Base-by-base conservation (phyloP, 163 green algal species). In the Scenedesmus sp. region DNA sequence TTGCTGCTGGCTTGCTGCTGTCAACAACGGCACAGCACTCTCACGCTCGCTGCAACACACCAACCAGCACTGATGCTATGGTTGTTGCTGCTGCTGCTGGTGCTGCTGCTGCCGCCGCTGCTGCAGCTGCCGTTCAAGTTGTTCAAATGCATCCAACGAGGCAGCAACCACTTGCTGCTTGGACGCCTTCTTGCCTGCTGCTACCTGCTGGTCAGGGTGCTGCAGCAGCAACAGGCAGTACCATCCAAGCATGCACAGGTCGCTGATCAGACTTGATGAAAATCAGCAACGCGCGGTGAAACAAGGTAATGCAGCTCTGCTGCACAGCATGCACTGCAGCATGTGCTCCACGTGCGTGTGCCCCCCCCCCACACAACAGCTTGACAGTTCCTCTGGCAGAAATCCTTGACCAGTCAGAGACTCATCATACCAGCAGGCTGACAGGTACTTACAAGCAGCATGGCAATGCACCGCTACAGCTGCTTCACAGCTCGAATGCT, bases 71-170 rank as follows among this genome's bases (percentile, higher is more conserved):
- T 35, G 46, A 18, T 80, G 73, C n/a, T 56, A 33, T 37, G 49
- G 33, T 68, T 81, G 85, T 68, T 85, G 85, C 65, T 84, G 80
- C 56, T 88, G 40, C 61, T 91, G n/a, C 30, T 68, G n/a, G 79
- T 83, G 9, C 43, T 88, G 53, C 76, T 35, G 24, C 56, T 79
- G n/a, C 76, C 24, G 24, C 56, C 65, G 42, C 79, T 83, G 59
- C 33, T 84, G 56, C 56, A 91, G 88, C 80, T 88, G 88, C 18
- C 88, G 83, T 43, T 91, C 88, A 35, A 91, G 79, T 81, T 88
- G 40, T n/a, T 87, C 88, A 83, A 91, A 88, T 6, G 88, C 88
- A 79, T 88, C 80, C 59, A 91, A 49, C 24, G 79, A 88, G 42
- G 88, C 88, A 53, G 72, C 80, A 16, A 79, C 40, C 76, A 53